These are phyloP conservation scores for Thalassiosira mediterranea DNA, from an alignment of 352 stramenopile genomes.

Conservation along the genomic window DNA sequence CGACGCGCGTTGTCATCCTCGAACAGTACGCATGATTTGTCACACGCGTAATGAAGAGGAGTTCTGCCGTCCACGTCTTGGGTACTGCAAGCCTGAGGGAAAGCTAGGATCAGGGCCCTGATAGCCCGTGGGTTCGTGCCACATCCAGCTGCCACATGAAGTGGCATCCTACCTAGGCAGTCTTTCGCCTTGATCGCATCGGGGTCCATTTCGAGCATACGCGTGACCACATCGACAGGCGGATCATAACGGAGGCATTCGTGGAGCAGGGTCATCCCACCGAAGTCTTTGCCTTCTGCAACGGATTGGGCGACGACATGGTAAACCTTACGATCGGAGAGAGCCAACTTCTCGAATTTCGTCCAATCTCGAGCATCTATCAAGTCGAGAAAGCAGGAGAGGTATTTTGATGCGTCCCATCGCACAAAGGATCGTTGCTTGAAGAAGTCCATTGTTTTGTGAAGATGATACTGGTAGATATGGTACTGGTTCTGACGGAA, in stretches of 20 bases:
- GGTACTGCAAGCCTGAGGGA: constrained; percentile 16
- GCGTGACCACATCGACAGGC: not conserved
- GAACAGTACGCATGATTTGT: constrained; percentile 8
- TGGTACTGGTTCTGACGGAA: no score
- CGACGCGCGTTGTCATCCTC: not conserved
- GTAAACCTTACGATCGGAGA: not conserved
- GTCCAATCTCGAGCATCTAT: not conserved
- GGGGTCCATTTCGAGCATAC: constrained; percentile 32
- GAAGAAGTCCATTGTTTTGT: no score
- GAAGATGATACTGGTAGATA: no score
- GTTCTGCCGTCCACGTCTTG: constrained; percentile 41
- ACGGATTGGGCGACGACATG: constrained; percentile 1
- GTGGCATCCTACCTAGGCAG: constrained; percentile 24
- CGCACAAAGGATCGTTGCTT: no score
- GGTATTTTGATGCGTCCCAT: not conserved
- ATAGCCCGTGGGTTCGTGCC: constrained; percentile 5
- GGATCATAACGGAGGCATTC: not conserved
- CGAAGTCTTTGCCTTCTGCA: not conserved
- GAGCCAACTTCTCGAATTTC: constrained; percentile 2
- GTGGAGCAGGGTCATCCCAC: constrained; percentile 19
- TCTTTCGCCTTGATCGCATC: constrained; percentile 20
- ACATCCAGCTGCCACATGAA: constrained; percentile 41
- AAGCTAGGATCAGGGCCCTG: constrained; percentile 17
- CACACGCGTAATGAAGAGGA: constrained; percentile 43
- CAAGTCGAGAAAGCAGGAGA: constrained; percentile 2